These are phyloP conservation scores for Byssoonygena ceratinophila DNA, from an alignment of 2,329 filamentous ascomycete species.

Conservation along the genomic window DNA sequence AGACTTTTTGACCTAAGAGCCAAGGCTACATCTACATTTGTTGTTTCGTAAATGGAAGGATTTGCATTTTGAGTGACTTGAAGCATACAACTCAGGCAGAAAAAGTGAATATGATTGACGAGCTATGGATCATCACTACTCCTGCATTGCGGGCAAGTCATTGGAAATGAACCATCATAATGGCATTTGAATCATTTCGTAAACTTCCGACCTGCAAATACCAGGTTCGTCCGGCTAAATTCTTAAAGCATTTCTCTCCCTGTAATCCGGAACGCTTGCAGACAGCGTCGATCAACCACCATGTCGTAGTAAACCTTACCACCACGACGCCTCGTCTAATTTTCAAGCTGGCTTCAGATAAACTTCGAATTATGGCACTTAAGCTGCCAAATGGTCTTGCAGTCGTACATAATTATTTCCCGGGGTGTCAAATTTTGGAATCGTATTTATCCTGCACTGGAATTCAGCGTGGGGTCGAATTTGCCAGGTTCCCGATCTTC, in stretches of 20 bases:
- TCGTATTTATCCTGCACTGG: background rate
- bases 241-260: background rate
- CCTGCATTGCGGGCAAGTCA: too few species aligned
- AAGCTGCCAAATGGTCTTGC: background rate
- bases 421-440: background rate
- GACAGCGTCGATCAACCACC: background rate
- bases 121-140: background rate
- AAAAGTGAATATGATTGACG: background rate
- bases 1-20: too few species aligned
- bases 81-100: background rate
- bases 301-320: background rate
- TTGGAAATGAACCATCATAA: too few species aligned
- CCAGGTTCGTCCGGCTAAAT: background rate
- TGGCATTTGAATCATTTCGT: background rate
- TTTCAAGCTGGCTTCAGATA: background rate
- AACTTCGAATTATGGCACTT: background rate
- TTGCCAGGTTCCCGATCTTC: slow-evolving; percentile 7
- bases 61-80: background rate
- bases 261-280: background rate
- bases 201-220: background rate
- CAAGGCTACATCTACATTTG: background rate
- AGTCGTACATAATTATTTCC: background rate
- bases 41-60: background rate
- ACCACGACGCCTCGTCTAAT: background rate
- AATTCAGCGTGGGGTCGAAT: slow-evolving; percentile 3